Conservation (phyloP, 2,329 filamentous ascomycete species). For the Curvularia lunata region DNA sequence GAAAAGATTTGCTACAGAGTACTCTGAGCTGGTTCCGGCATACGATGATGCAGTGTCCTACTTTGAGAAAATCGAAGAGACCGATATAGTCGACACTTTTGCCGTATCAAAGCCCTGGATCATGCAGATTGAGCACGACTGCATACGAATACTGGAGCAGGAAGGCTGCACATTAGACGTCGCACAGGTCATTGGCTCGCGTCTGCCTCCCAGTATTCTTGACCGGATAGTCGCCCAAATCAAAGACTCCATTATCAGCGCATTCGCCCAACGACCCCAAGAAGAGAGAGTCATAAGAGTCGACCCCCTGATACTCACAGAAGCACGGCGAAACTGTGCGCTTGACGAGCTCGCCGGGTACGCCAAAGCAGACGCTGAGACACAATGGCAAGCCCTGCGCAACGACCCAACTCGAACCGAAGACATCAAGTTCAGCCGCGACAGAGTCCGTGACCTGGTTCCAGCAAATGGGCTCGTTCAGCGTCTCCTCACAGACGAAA, state of each 20-base stretch:
- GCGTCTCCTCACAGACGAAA: slow-evolving; percentile 26
- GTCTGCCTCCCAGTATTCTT: slow-evolving; percentile 20
- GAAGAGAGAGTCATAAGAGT: slow-evolving; percentile 14
- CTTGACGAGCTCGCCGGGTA: slow-evolving; percentile 22
- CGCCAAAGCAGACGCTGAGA: slow-evolving; percentile 28
- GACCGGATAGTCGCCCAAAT: slow-evolving; percentile 16
- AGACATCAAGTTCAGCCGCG: slow-evolving; percentile 33
- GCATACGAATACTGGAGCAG: slow-evolving; percentile 20
- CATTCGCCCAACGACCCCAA: slow-evolving; percentile 5
- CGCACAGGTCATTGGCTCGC: slow-evolving; percentile 14
- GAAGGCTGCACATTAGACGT: slow-evolving; percentile 29
- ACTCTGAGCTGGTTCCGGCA: slow-evolving; percentile 24
- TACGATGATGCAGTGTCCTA: slow-evolving; percentile 22
- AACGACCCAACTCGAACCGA: slow-evolving; percentile 18
- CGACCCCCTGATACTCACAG: slow-evolving; percentile 30
- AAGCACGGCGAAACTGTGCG: slow-evolving; percentile 14
- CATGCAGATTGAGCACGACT: slow-evolving; percentile 21
- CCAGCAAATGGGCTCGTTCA: slow-evolving; percentile 15
- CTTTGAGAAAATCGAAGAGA: slow-evolving; percentile 16
- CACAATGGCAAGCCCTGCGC: slow-evolving; percentile 34
- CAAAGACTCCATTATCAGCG: slow-evolving; percentile 20
- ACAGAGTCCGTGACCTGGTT: slow-evolving; percentile 22
- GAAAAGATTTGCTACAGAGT: slow-evolving; percentile 22
- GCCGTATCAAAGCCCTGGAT: slow-evolving; percentile 38
- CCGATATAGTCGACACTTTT: slow-evolving; percentile 23